Evolutionary conservation across 2,329 filamentous ascomycete genomes (phyloP), one percentile per base, ranked within the genome.

Genomic region (Periglandula ipomoeae): DNA sequence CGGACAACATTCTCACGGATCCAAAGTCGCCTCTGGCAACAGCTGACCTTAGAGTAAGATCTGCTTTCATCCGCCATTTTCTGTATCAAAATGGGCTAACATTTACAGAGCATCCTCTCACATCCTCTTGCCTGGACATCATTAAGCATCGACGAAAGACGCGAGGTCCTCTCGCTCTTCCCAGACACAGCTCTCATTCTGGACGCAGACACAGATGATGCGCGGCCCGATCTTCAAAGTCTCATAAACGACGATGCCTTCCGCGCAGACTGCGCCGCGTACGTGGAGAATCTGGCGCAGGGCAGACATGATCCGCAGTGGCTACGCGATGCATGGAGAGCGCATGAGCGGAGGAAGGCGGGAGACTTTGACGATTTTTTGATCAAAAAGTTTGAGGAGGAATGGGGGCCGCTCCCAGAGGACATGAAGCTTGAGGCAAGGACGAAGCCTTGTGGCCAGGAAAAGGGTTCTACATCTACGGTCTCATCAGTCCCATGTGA

Each of bases 301-400:
- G 77, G 77, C 3, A 69, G 67, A 30, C 73, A 79, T 50, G 75
- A 79, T 53, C 66, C 69, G 1, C 66, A 69, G 13, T 81, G 77
- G 77, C 67, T 81, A 7, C 62, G 58, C 15, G 65, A 73, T 48
- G 77, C 78, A 1, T 78, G 72, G 66, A 59, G 59, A 4, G 77
- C 78, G 0, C 74, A 79, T 52, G 65, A 69, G 47, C 65, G 68
- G 56, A 72, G 76, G 48, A 65, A 63, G 45, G 58, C 63, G 1
- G 78, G 78, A 4, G 65, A 72, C 2, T 81, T 77, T 51, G 70
- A 79, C 50, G 68, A 70, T 3, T 72, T 68, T 46, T 61, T 76
- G 26, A 59, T 65, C 9, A 56, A 61, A 2, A 69, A 69, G 47
- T 75, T 80, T 49, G 64, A 70, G 55, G 59, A 66, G 3, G 70